phyloP scores from a whole-genome alignment of 2,329 filamentous ascomycete species.

The Alternaria metachromatica region DNA sequence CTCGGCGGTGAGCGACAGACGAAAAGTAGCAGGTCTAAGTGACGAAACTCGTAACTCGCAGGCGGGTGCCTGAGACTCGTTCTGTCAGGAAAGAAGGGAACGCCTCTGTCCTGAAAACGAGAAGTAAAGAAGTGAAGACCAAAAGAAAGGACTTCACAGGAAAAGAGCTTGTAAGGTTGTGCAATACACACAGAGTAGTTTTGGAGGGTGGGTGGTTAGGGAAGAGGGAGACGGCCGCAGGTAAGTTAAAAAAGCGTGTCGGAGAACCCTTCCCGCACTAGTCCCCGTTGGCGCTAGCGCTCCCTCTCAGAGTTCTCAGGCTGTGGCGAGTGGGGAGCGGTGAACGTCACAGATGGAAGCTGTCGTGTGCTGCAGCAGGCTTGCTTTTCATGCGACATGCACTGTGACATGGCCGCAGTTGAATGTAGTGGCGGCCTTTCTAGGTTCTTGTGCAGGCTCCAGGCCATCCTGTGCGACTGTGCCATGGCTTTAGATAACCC shows the following conservation, averaged over 20 bases:
- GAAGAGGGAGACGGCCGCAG: slow-evolving; percentile 26
- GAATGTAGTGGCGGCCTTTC: slow-evolving; percentile 5
- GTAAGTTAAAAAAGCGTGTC: slow-evolving; percentile 32
- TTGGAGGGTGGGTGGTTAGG: slow-evolving; percentile 36
- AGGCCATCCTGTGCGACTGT: background rate
- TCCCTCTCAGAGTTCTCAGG: slow-evolving; percentile 10
- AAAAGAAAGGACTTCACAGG: slow-evolving; percentile 51
- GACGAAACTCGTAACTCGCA: slow-evolving; percentile 42
- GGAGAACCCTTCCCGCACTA: slow-evolving; percentile 28
- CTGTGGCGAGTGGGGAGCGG: slow-evolving; percentile 34
- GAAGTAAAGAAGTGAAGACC: slow-evolving; percentile 51
- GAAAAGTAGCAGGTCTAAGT: slow-evolving; percentile 34
- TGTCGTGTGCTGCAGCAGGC: slow-evolving; percentile 7
- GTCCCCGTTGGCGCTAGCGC: slow-evolving; percentile 4
- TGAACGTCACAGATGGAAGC: slow-evolving; percentile 25
- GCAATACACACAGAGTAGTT: slow-evolving; percentile 41
- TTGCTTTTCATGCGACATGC: slow-evolving; percentile 15
- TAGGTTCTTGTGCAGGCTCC: background rate
- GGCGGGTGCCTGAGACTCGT: slow-evolving; percentile 52
- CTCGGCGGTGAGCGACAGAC: slow-evolving; percentile 42
- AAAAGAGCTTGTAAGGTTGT: slow-evolving; percentile 37
- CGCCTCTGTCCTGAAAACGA: slow-evolving; percentile 49
- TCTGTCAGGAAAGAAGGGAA: slow-evolving; percentile 46
- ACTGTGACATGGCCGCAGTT: slow-evolving; percentile 8
- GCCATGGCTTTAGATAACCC: background rate